Conservation (phyloP, 345 rosid species). For the Eutrema yunnanense region DNA sequence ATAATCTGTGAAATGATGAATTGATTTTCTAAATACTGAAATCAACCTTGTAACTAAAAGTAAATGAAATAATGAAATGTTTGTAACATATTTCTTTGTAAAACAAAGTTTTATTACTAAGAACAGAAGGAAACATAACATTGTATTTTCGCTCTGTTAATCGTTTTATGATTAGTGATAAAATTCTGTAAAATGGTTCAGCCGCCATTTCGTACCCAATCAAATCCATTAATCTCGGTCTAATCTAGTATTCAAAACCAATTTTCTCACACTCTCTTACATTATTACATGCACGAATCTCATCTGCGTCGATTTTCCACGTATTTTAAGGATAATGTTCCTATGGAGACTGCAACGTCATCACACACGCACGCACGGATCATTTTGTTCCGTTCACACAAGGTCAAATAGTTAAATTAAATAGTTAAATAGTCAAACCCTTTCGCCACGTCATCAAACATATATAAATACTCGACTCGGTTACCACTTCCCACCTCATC, state of each 20-base stretch:
- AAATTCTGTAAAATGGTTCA: not conserved
- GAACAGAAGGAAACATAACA: no score
- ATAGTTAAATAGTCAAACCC: not conserved
- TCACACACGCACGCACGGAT: slow-evolving; percentile 19
- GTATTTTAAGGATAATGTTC: slow-evolving; percentile 10
- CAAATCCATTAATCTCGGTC: not conserved
- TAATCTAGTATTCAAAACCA: not conserved
- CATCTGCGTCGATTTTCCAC: not conserved
- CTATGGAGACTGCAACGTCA: slow-evolving; percentile 27
- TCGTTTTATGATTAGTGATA: no score
- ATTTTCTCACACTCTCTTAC: not conserved
- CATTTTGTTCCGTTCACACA: slow-evolving; percentile 23
- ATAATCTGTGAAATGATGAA: no score
- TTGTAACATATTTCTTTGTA: no score
- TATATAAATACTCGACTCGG: not conserved
- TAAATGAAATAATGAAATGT: no score
- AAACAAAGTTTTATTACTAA: no score
- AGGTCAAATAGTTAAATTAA: not conserved
- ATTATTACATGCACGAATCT: not conserved
- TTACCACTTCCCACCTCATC: not conserved
- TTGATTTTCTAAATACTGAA: no score
- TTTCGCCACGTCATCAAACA: not conserved
- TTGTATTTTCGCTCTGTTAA: no score
- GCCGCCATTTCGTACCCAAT: not conserved
- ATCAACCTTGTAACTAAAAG: no score